Percentiles rank a stretch among this genome's conserved stretches.
phyloP scores from a whole-genome alignment of 2,329 filamentous ascomycete genomes.

The Ascochyta pisi region DNA sequence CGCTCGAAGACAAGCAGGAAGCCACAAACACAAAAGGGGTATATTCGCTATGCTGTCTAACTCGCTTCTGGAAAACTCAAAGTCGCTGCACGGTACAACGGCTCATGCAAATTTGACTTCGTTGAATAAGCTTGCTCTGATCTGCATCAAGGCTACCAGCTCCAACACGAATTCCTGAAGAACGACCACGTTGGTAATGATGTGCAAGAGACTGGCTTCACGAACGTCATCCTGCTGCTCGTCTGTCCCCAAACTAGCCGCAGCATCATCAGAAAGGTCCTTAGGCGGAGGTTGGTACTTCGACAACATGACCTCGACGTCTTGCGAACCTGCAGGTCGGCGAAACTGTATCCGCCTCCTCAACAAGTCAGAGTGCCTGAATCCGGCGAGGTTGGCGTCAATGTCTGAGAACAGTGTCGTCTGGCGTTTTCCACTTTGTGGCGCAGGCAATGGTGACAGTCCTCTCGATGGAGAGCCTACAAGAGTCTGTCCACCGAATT shows the following conservation, averaged over 20 bases:
- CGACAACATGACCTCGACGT: constrained; percentile 43
- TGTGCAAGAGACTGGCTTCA: constrained; percentile 56
- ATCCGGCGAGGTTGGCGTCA: constrained; percentile 39
- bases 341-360: constrained; percentile 47
- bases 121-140: constrained; percentile 56
- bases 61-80: constrained; percentile 9
- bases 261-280: constrained; percentile 28
- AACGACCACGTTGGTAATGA: constrained; percentile 59
- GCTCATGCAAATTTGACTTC: constrained; percentile 52
- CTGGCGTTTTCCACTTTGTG: constrained; percentile 36
- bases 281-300: constrained; percentile 46
- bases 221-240: constrained; percentile 38
- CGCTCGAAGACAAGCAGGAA: not conserved
- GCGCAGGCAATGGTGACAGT: constrained; percentile 39
- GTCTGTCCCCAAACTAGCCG: constrained; percentile 24
- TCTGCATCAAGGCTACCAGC: constrained; percentile 56
- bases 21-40: constrained; percentile 25
- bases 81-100: not conserved
- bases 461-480: constrained; percentile 39
- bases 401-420: constrained; percentile 46
- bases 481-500: constrained; percentile 36
- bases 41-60: constrained; percentile 29
- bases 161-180: constrained; percentile 60
- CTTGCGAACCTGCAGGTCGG: constrained; percentile 27
- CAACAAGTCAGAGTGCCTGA: constrained; percentile 42